Base-by-base conservation (phyloP, 768 basidiomycete species). In the Mycena leptocephala region DNA sequence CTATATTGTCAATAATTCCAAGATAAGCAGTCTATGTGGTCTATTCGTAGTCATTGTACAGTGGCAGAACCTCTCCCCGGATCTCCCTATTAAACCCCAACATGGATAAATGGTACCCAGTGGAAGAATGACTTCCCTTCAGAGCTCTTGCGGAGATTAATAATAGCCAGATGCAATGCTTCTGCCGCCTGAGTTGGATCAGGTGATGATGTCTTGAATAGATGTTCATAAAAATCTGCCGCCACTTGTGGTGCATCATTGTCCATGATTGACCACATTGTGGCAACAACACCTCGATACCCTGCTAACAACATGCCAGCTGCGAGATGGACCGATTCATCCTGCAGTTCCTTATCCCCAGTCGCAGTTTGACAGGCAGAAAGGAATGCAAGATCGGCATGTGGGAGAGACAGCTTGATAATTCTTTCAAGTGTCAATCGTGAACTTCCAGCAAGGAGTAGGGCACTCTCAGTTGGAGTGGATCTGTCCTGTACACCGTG, bases 181-280 rank as follows among this genome's bases (percentile, higher is more conserved):
- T 39, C 61, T 2, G 37, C 61, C 16, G 61, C 61, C 61, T 30
- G 35, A 30, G 61, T 63, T 18, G 37, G 9, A 41, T 63, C 61
- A 22, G 39, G 37, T n/a, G 39, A 37, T 16, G 24, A 63, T 4
- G 61, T 63, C 22, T 63, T 13, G 37, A 63, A 63, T 22, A 63
- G 61, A 63, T 63, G 61, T 20, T 63, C 61, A 63, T 63, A 63
- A 41, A 63, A n/a, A 63, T 63, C 61, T 9, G 10, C n/a, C 24
- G 61, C 61, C 18, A 63, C 61, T 41, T 63, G 13, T 9, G 61
- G 37, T 16, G 61, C 61, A 26, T 63, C 61, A 30, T 18, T 20
- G 20, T 58, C 56, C 56, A 58, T 58, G 30, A 58, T 58, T 20
- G 56, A 18, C 56, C 56, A 58, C 56, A 58, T 58, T 35, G 56